These are phyloP conservation scores for Xerocomus cyaneibrunnescens DNA, from an alignment of 1,284 basidiomycete genomes.

Conservation along the genomic window DNA sequence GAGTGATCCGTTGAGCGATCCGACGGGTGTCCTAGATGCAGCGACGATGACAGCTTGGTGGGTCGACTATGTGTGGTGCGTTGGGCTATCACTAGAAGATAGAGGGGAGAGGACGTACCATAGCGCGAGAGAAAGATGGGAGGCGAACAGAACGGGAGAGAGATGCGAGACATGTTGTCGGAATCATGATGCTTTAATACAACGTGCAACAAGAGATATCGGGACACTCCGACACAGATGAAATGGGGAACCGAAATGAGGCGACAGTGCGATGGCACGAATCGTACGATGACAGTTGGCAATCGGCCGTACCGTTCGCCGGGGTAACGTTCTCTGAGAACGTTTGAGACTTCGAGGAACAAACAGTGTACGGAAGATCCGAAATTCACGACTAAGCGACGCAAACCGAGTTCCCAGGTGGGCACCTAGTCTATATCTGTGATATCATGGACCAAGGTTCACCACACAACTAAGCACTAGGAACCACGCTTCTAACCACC, in stretches of 20 bases:
- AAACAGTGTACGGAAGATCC: conserved; percentile 4
- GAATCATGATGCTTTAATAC: conserved; percentile 37
- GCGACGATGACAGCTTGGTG: conserved; percentile 94
- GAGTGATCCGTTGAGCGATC: conserved; percentile 88
- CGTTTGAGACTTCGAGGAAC: not conserved
- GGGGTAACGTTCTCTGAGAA: too few species aligned
- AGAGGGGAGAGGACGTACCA: conserved; percentile 40
- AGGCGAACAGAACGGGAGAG: conserved; percentile 40
- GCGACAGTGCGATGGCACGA: conserved; percentile 8
- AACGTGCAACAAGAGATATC: conserved; percentile 16
- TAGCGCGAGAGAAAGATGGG: conserved; percentile 35
- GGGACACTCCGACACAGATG: conserved; percentile 24
- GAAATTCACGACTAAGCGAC: conserved; percentile 4
- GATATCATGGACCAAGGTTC: conserved; percentile 39
- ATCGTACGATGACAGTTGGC: not conserved
- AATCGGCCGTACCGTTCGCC: not conserved
- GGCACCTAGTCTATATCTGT: not conserved
- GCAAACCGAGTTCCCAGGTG: not conserved
- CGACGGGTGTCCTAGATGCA: conserved; percentile 93
- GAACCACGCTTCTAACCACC: conserved; percentile 74
- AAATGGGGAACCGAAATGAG: conserved; percentile 6
- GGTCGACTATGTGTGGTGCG: conserved; percentile 31
- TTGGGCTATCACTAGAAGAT: not conserved
- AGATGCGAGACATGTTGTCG: conserved; percentile 36
- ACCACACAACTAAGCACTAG: conserved; percentile 66